Base-by-base conservation (phyloP, 108 stramenopile species). In the Pseudonitzschia multistriata region DNA sequence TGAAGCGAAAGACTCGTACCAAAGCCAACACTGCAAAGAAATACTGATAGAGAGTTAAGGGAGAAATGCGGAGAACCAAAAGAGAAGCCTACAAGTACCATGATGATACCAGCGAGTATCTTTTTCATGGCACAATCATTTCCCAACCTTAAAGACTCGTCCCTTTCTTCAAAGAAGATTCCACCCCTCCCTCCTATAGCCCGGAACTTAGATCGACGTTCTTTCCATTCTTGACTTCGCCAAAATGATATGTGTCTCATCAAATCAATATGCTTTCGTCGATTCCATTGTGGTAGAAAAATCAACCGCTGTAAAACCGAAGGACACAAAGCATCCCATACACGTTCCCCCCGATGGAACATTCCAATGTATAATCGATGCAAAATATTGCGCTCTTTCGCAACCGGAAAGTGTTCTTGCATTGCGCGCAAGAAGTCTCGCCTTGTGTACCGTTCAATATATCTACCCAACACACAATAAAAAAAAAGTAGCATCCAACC, bases 31-130 rank as follows among this genome's bases (percentile, higher is more conserved):
- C 82, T 74, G 49, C 82, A 80, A 27, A 74, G 82, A 52, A 85
- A 87, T 5, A 83, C 72, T 11, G 83, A 82, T 47, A 90, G 37
- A 15, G 83, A 62, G 57, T 90, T 90, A 40, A 90, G 42, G 17
- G 64, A 70, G 47, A 90, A 87, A 72, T 90, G 86, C 25, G 89
- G 89, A 45, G 80, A 75, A 52, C 79, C 71, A 13, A 80, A 74
- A 13, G 59, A 78, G 34, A 90, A 90, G 50, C 77, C 76, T 3
- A 76, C 72, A 2, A 87, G 29, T n/a, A 81, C 56, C 22, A 77
- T 82, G 7, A 71, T 22, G 27, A 82, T 24, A 3, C 80, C 82
- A 36, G 81, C 28, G 21, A 76, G 19, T 21, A 85, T 54, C 62
- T 86, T 85, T 57, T 52, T 31, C 22, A 49, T 36, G 30, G 68